Percentiles rank a stretch among this genome's conserved stretches.
These are phyloP conservation scores for Bjerkandera adusta DNA, from an alignment of 1,284 basidiomycete genomes.

Conservation along the genomic window DNA sequence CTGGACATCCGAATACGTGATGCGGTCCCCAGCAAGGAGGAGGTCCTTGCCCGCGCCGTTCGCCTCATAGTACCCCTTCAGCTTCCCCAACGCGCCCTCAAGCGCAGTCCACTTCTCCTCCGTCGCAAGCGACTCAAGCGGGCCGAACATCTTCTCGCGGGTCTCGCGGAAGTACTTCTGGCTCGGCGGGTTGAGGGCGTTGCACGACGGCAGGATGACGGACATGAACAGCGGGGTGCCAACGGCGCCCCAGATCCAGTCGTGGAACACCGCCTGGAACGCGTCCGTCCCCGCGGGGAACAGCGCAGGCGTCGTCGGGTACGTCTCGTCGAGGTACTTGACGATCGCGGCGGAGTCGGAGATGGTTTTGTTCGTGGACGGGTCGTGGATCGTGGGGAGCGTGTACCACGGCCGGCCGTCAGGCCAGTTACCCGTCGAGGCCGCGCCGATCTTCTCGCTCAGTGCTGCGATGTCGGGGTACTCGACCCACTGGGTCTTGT, in stretches of 20 bases:
- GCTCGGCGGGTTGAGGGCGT: conserved; percentile 16
- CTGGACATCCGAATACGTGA: conserved; percentile 19
- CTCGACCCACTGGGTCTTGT: conserved; percentile 30
- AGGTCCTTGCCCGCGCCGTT: conserved; percentile 10
- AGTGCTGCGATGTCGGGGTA: conserved; percentile 29
- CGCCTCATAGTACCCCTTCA: conserved; percentile 16
- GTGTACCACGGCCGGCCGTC: conserved; percentile 23
- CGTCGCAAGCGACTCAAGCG: conserved; percentile 20
- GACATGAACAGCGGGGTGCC: conserved; percentile 4
- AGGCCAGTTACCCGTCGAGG: conserved; percentile 13
- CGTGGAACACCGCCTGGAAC: conserved; percentile 17
- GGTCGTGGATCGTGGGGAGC: conserved; percentile 26
- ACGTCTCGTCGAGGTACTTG: conserved; percentile 43
- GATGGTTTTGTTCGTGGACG: conserved; percentile 30
- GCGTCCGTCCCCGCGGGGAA: conserved; percentile 26
- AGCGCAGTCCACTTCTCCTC: conserved; percentile 16
- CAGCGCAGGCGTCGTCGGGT: conserved; percentile 35
- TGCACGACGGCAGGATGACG: conserved; percentile 7
- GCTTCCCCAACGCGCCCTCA: conserved; percentile 16
- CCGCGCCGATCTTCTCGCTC: conserved; percentile 23
- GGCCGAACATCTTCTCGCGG: conserved; percentile 18
- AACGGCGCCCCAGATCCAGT: conserved; percentile 8
- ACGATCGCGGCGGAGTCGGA: conserved; percentile 43
- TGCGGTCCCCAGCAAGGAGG: conserved; percentile 16
- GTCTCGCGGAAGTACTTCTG: conserved; percentile 22